Percentiles rank a stretch among this genome's conserved stretches.
phyloP scores from a whole-genome alignment of 495 filamentous ascomycete genomes.

The Hamigera avellanea region DNA sequence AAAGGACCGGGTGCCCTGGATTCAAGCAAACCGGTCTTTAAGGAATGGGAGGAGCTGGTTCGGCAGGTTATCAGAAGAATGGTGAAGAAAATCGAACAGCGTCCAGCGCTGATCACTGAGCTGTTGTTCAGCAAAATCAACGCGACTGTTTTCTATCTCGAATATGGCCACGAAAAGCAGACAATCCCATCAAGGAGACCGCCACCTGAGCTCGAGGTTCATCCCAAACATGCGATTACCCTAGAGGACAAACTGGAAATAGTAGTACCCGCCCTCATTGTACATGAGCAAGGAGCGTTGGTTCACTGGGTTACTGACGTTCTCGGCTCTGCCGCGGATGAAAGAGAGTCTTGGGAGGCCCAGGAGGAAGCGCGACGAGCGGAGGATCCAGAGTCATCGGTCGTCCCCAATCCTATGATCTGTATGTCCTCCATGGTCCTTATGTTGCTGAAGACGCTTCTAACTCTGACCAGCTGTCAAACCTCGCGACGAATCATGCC shows the following conservation, averaged over 20 bases:
- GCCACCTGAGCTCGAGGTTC: slow-evolving; percentile 71
- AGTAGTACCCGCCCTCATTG: slow-evolving; percentile 62
- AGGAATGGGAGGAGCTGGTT: slow-evolving; percentile 86
- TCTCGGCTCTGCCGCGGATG: slow-evolving; percentile 52
- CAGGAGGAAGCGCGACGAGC: slow-evolving; percentile 46
- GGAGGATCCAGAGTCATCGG: slow-evolving; percentile 26
- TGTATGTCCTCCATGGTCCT: slow-evolving; percentile 17
- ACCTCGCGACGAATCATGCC: slow-evolving; percentile 54
- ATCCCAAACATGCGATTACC: slow-evolving; percentile 44
- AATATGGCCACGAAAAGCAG: slow-evolving; percentile 83
- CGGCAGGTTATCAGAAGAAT: slow-evolving; percentile 68
- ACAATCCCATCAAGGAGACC: slow-evolving; percentile 48
- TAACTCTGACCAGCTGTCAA: slow-evolving; percentile 42
- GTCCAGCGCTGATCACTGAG: slow-evolving; percentile 75
- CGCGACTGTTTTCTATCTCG: slow-evolving; percentile 70
- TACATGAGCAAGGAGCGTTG: slow-evolving; percentile 61
- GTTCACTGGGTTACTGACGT: slow-evolving; percentile 74
- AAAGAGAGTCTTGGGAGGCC: slow-evolving; percentile 71
- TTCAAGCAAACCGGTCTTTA: slow-evolving; percentile 47
- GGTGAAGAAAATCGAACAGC: slow-evolving; percentile 67
- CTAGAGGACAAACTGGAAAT: slow-evolving; percentile 62
- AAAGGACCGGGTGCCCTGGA: slow-evolving; percentile 78
- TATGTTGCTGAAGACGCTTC: neutral
- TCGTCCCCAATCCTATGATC: slow-evolving; percentile 27
- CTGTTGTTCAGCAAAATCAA: slow-evolving; percentile 90